phyloP scores from a whole-genome alignment of 768 basidiomycete species.

The Suillus alpinus region DNA sequence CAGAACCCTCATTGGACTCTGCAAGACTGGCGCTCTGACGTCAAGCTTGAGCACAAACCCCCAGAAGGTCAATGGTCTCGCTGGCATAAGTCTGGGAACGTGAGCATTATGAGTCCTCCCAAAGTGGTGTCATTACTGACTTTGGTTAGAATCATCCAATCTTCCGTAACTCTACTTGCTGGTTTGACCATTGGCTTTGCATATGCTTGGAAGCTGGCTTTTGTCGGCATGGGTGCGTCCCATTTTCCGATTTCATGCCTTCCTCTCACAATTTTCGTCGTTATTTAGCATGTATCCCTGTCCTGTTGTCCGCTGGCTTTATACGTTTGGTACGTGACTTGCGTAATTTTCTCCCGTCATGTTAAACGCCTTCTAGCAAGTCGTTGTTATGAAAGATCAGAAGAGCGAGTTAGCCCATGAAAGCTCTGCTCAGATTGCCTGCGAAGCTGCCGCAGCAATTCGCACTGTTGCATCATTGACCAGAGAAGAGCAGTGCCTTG shows the following conservation, averaged over 20 bases:
- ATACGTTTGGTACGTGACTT: conserved; percentile 64
- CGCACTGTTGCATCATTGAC: conserved; percentile 88
- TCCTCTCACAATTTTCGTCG: neutral
- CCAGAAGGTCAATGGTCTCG: conserved; percentile 85
- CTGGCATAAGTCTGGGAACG: conserved; percentile 84
- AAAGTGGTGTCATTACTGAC: neutral
- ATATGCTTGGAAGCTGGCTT: conserved; percentile 74
- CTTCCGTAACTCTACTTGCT: conserved; percentile 58
- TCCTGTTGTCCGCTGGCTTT: conserved; percentile 71
- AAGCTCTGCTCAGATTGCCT: conserved; percentile 83
- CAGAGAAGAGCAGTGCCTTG: conserved; percentile 75
- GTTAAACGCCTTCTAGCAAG: conserved; percentile 40
- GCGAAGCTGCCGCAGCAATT: conserved; percentile 88
- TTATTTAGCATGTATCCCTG: conserved; percentile 58
- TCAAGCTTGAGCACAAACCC: conserved; percentile 79
- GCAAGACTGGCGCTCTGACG: conserved; percentile 76
- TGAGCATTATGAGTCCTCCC: conserved; percentile 28
- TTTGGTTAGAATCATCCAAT: conserved; percentile 67
- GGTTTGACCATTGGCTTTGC: conserved; percentile 76
- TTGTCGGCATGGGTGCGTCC: conserved; percentile 73
- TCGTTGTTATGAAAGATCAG: conserved; percentile 87
- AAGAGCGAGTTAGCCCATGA: conserved; percentile 78
- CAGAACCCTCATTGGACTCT: conserved; percentile 3
- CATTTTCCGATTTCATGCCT: neutral
- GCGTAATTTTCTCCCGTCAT: neutral